These are phyloP conservation scores for Fusarium secorum DNA, from an alignment of 2,329 filamentous ascomycete species.

Conservation along the genomic window DNA sequence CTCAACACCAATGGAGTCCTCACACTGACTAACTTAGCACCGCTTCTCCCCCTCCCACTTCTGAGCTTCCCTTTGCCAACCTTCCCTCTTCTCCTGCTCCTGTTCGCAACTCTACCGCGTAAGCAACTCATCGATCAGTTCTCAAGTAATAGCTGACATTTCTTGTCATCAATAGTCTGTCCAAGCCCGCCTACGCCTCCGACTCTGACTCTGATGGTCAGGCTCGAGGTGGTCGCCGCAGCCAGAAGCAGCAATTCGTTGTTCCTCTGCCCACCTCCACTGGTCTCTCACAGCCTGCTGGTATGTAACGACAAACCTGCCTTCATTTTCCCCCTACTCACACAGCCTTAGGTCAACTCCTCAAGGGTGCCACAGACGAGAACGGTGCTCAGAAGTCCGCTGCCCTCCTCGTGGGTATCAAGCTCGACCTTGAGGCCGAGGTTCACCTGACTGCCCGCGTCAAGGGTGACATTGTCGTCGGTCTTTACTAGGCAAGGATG, in stretches of 20 bases:
- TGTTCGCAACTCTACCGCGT: slow-evolving; percentile 28
- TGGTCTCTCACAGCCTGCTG: slow-evolving; percentile 47
- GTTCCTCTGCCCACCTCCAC: slow-evolving; percentile 46
- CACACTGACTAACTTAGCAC: slow-evolving; percentile 36
- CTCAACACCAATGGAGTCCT: slow-evolving; percentile 21
- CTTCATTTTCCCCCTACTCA: not conserved
- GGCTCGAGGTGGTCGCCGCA: slow-evolving; percentile 42
- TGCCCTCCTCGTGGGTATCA: slow-evolving; percentile 67
- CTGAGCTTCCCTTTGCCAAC: slow-evolving; percentile 34
- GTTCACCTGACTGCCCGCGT: slow-evolving; percentile 68
- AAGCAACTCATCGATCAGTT: slow-evolving; percentile 22
- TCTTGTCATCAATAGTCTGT: slow-evolving; percentile 24
- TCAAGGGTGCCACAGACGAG: slow-evolving; percentile 65
- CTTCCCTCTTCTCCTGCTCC: slow-evolving; percentile 33
- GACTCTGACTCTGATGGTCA: slow-evolving; percentile 45
- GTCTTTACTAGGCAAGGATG: slow-evolving; percentile 37
- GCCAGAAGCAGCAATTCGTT: slow-evolving; percentile 40
- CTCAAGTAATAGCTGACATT: slow-evolving; percentile 18
- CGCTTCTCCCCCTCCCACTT: slow-evolving; percentile 28
- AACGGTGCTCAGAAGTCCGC: slow-evolving; percentile 65
- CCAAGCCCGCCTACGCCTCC: slow-evolving; percentile 44
- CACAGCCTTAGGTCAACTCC: slow-evolving; percentile 55
- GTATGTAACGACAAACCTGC: slow-evolving; percentile 13
- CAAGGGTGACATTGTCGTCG: slow-evolving; percentile 66
- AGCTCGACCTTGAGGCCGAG: slow-evolving; percentile 69